Evolutionary conservation across 169 alveolate genomes (phyloP).

Genomic region (Plasmodium chabaudi): DNA sequence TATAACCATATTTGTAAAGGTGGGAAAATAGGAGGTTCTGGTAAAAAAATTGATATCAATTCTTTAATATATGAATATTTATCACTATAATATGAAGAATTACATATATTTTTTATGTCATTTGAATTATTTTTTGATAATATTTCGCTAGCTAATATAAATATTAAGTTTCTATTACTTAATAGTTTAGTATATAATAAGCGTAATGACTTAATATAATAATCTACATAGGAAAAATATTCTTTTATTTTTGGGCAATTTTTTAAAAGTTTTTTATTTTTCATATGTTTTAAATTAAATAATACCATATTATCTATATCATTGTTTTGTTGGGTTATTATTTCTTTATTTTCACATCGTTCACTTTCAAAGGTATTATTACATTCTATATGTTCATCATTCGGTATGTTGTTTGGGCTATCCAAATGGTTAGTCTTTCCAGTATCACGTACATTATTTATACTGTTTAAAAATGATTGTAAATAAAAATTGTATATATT

Average conservation of each 20-base stretch:
- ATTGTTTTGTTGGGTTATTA: neutral
- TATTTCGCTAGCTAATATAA: constrained; percentile 58
- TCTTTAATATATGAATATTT: constrained; percentile 47
- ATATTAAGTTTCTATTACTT: constrained; percentile 53
- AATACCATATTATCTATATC: neutral
- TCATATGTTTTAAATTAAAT: constrained; percentile 27
- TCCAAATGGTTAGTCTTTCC: neutral
- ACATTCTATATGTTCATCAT: neutral
- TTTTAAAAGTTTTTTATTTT: constrained; percentile 12
- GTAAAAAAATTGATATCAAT: constrained; percentile 48
- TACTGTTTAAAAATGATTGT: constrained; percentile 42
- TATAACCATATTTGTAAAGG: constrained; percentile 49
- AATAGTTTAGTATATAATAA: constrained; percentile 40
- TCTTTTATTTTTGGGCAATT: constrained; percentile 32
- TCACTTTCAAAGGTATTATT: neutral
- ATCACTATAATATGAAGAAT: neutral
- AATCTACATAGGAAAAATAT: constrained; percentile 59
- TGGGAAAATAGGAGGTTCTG: constrained; percentile 71
- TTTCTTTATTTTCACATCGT: constrained; percentile 9
- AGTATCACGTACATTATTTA: constrained; percentile 1
- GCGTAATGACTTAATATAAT: constrained; percentile 57
- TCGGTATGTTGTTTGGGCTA: neutral
- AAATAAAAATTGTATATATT: constrained; percentile 41
- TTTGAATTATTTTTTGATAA: constrained; percentile 13
- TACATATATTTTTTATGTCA: constrained; percentile 11